Evolutionary conservation across 2,329 filamentous ascomycete species (phyloP).

Genomic region (Blumeria hordei): DNA sequence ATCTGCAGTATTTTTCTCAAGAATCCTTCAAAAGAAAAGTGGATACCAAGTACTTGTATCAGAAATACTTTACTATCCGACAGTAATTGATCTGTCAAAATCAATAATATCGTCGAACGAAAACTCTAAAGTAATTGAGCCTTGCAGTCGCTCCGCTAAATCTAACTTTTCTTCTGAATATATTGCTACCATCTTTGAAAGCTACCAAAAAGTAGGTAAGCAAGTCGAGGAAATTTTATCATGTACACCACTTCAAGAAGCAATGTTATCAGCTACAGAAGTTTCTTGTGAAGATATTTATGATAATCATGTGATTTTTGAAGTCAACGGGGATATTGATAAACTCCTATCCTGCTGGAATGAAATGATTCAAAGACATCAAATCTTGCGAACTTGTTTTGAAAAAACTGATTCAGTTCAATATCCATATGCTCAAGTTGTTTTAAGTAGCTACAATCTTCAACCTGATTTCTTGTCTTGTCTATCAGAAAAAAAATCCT

Average conservation of each 20-base stretch:
- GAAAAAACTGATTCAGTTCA: constrained; percentile 32
- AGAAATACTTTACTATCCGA: constrained; percentile 41
- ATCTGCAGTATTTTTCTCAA: constrained; percentile 48
- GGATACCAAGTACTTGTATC: constrained; percentile 36
- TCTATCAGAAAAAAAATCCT: neutral
- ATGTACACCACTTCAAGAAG: constrained; percentile 71
- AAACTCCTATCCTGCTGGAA: constrained; percentile 36
- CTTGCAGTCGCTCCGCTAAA: neutral
- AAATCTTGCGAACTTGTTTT: constrained; percentile 59
- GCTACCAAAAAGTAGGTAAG: constrained; percentile 8
- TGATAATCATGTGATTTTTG: constrained; percentile 46
- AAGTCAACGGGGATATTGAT: constrained; percentile 25
- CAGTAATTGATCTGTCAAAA: constrained; percentile 33
- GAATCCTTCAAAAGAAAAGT: constrained; percentile 24
- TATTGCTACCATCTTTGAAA: constrained; percentile 4
- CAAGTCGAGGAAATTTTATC: constrained; percentile 37
- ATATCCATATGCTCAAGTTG: constrained; percentile 47
- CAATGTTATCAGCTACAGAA: constrained; percentile 44
- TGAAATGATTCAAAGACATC: constrained; percentile 37
- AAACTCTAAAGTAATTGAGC: neutral
- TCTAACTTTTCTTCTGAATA: constrained; percentile 11
- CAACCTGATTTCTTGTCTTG: constrained; percentile 5
- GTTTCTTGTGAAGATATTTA: constrained; percentile 29
- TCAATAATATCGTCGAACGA: constrained; percentile 6
- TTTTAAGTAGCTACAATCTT: constrained; percentile 25